phyloP scores from a whole-genome alignment of 2,329 filamentous ascomycete species.

The Colletotrichum orbiculare region DNA sequence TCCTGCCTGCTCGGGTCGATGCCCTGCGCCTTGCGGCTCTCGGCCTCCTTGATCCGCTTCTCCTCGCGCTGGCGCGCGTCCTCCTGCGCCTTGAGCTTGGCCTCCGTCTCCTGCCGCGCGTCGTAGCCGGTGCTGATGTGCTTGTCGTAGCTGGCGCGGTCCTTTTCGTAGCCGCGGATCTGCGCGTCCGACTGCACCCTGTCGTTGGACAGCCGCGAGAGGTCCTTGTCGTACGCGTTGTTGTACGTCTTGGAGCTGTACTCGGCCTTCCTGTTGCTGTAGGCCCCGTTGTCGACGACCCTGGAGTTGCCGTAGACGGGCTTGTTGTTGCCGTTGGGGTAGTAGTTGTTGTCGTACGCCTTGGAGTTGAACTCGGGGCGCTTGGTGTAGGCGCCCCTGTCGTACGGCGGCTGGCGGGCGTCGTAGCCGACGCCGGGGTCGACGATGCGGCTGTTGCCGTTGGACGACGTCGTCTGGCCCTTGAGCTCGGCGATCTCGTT shows the following conservation, averaged over 20 bases:
- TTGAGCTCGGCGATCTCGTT: slow-evolving; percentile 1
- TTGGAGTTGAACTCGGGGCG: too few relatives aligned
- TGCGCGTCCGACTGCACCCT: too few relatives aligned
- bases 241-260: background rate
- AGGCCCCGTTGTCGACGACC: background rate
- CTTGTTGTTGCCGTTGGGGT: background rate
- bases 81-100: background rate
- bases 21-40: background rate
- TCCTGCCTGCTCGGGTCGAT: background rate
- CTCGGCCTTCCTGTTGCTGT: background rate
- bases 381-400: too few relatives aligned
- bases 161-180: background rate
- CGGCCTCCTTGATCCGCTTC: background rate
- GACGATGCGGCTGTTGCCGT: too few relatives aligned
- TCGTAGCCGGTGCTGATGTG: background rate
- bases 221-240: background rate
- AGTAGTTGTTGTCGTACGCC: background rate
- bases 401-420: too few relatives aligned
- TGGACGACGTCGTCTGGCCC: too few relatives aligned
- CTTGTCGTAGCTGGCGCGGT: background rate
- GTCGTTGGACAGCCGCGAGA: too few relatives aligned
- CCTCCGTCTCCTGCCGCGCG: background rate
- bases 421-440: too few relatives aligned
- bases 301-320: background rate
- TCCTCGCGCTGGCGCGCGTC: background rate